A percentile compares a stretch with the other conserved stretches of the same genome.
These are phyloP conservation scores for Ustulina deusta DNA, from an alignment of 2,329 filamentous ascomycete genomes.

Conservation along the genomic window DNA sequence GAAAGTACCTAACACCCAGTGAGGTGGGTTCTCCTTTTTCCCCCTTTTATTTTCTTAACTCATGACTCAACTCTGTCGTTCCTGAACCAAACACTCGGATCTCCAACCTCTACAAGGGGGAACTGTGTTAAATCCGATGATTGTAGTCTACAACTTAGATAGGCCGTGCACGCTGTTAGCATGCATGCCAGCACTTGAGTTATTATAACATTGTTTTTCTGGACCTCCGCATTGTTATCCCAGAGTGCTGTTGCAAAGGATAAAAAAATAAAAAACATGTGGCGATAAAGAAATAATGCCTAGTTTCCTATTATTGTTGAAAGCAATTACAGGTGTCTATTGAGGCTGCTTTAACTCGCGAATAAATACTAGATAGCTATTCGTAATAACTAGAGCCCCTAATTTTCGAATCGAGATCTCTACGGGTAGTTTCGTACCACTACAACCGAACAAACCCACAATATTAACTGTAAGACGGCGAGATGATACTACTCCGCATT, in stretches of 20 bases:
- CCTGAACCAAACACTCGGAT: slow-evolving; percentile 11
- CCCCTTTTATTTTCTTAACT: not conserved
- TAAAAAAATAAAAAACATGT: not conserved
- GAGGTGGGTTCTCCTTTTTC: not conserved
- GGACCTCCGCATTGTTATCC: not conserved
- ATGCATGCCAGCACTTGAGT: not conserved
- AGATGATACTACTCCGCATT: not conserved
- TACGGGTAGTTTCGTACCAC: not conserved
- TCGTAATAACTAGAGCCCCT: not conserved
- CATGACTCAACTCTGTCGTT: not conserved
- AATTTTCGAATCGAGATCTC: not conserved
- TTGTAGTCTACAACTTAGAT: not conserved
- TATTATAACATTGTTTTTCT: not conserved
- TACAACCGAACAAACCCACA: not conserved
- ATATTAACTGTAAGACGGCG: not conserved
- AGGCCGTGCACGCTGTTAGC: not conserved
- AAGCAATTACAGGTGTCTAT: not conserved
- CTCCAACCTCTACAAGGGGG: not conserved
- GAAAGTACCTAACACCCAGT: not conserved
- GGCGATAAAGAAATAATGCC: not conserved
- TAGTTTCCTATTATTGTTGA: not conserved
- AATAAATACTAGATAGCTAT: not conserved
- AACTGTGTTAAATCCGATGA: not conserved
- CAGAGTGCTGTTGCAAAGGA: not conserved
- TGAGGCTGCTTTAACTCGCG: not conserved